A percentile compares a stretch with the other conserved stretches of the same genome.
phyloP scores from a whole-genome alignment of 2,329 filamentous ascomycete species.

The Didymella sp. region DNA sequence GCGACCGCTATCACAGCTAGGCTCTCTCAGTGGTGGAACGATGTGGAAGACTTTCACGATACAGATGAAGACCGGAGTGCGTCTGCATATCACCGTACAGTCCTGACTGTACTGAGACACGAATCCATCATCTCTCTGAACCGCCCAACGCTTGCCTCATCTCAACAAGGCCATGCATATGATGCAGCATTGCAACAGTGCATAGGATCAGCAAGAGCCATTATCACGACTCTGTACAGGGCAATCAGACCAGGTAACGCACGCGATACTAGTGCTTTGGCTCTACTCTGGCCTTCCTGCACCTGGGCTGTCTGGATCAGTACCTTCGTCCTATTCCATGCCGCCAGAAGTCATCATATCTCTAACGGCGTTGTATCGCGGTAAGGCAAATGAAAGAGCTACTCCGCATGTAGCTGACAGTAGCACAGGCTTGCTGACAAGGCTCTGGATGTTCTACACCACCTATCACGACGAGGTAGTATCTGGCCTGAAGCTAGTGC shows the following conservation, averaged over 20 bases:
- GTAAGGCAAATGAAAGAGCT: conserved; percentile 35
- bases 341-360: conserved; percentile 57
- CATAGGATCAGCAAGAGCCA: conserved; percentile 58
- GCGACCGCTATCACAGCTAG: conserved; percentile 58
- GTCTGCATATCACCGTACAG: conserved; percentile 50
- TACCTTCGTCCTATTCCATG: conserved; percentile 60
- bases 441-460: conserved; percentile 34
- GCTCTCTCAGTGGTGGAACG: conserved; percentile 61
- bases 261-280: conserved; percentile 30
- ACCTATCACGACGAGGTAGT: conserved; percentile 37
- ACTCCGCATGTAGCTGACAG: not conserved
- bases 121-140: conserved; percentile 61
- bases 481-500: conserved; percentile 43
- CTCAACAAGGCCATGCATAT: conserved; percentile 54
- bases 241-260: conserved; percentile 22
- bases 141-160: conserved; percentile 58
- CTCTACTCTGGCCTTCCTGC: conserved; percentile 60
- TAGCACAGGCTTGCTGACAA: conserved; percentile 32
- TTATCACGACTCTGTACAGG: conserved; percentile 54
- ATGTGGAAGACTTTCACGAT: conserved; percentile 59
- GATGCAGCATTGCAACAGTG: conserved; percentile 60
- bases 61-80: conserved; percentile 34
- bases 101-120: conserved; percentile 57
- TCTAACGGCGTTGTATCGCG: conserved; percentile 50
- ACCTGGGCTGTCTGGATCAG: conserved; percentile 64